Conservation (phyloP, 2,329 filamentous ascomycete genomes). For the Cucurbitaria berberidis region DNA sequence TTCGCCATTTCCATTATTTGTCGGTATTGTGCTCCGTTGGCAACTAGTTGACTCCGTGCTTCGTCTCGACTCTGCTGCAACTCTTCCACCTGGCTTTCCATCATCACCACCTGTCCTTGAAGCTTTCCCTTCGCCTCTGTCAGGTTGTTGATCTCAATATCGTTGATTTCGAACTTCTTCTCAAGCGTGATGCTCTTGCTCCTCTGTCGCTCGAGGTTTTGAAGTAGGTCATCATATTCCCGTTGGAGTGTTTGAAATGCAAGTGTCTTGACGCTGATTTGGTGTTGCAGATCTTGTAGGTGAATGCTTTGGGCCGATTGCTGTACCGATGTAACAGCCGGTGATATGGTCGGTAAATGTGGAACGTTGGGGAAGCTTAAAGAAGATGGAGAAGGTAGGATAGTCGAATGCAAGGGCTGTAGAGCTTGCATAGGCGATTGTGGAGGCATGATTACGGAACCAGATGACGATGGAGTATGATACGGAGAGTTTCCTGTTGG, state of each 20-base stretch:
- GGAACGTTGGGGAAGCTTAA: slow-evolving; percentile 29
- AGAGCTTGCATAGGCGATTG: slow-evolving; percentile 37
- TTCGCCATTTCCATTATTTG: slow-evolving; percentile 59
- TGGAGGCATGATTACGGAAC: slow-evolving; percentile 44
- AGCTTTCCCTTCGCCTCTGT: slow-evolving; percentile 59
- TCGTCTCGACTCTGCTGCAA: slow-evolving; percentile 57
- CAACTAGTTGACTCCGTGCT: slow-evolving; percentile 49
- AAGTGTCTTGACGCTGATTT: slow-evolving; percentile 61
- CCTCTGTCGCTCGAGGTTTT: slow-evolving; percentile 59
- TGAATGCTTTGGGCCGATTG: slow-evolving; percentile 48
- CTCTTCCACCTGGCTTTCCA: slow-evolving; percentile 60
- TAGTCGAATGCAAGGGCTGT: slow-evolving; percentile 25
- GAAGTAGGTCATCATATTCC: slow-evolving; percentile 61
- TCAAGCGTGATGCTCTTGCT: slow-evolving; percentile 58
- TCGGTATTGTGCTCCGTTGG: slow-evolving; percentile 58
- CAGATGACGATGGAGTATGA: slow-evolving; percentile 53
- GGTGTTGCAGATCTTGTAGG: slow-evolving; percentile 60
- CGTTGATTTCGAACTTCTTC: slow-evolving; percentile 49
- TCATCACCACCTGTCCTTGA: slow-evolving; percentile 52
- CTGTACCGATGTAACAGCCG: slow-evolving; percentile 29
- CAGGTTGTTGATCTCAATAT: slow-evolving; percentile 55
- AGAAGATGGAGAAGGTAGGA: slow-evolving; percentile 42
- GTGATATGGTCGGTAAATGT: slow-evolving; percentile 33
- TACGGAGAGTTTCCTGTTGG: slow-evolving; percentile 27
- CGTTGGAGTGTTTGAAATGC: slow-evolving; percentile 60